Evolutionary conservation across 306 rosid genomes (phyloP), one percentile per base, ranked within the genome.

Genomic region (Dalbergia oliveri): DNA sequence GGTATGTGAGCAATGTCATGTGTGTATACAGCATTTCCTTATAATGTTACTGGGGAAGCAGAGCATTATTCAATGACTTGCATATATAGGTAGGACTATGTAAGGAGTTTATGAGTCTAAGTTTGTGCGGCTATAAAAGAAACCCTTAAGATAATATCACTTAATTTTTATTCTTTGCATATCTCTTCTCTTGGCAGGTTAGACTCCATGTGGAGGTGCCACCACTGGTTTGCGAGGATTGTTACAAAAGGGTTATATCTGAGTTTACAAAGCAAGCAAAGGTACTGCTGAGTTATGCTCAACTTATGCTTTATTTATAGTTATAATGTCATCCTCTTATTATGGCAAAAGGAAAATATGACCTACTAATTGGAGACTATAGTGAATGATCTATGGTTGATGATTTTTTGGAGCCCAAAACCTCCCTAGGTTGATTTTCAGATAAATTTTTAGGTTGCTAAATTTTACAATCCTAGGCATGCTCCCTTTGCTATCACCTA

Each of bases 201-300:
- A 95, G 88, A 78, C 78, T 95, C 90, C 88, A 84, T 31, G 89
- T 95, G 34, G 89, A 91, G 72, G 99, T 95, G 73, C 99, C 99
- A 51, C 77, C 89, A 34, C 80, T 85, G 58, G 96, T 95, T 37
- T 93, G 98, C 26, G 86, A 95, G 76, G 98, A 93, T 78, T 95
- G 97, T 83, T 88, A 93, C 94, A 74, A 82, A 26, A 79, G 71
- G 85, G 88, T 90, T 83, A 56, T 95, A 18, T 77, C 31, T 44
- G 98, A 95, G 91, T 90, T 95, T 86, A 89, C 58, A 85, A 95
- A 93, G 88, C 87, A 81, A 51, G 92, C 96, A 26, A 93, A 90
- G 97, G 99, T 94, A 57, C 31, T 67, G 12, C 16, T 73, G 12
- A 43, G 15, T 63, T 68, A 26, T 31, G 9, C 31, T 71, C 73